phyloP scores from a whole-genome alignment of 2,329 filamentous ascomycete species.

The Pochonia chlamydosporia region DNA sequence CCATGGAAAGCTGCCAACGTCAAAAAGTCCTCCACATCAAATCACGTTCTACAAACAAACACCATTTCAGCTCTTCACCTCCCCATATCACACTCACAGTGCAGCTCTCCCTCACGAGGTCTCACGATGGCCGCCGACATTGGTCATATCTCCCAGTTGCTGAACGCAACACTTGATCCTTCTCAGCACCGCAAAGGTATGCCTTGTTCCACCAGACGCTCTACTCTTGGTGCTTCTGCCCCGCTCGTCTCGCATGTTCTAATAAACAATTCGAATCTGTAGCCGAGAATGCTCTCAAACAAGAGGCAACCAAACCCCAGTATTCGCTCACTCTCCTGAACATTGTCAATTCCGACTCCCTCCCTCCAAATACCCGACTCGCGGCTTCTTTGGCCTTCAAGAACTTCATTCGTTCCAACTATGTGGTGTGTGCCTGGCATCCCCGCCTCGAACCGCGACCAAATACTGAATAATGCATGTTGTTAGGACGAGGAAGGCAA shows the following conservation, averaged over 20 bases:
- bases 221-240: conserved; percentile 14
- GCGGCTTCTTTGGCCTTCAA: conserved; percentile 94
- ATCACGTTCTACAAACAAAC: background rate
- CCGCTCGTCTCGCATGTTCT: conserved; percentile 27
- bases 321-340: conserved; percentile 87
- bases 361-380: conserved; percentile 73
- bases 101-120: conserved; percentile 13
- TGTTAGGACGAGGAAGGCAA: conserved; percentile 82
- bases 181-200: conserved; percentile 83
- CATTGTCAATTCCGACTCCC: conserved; percentile 72
- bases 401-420: conserved; percentile 93
- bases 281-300: conserved; percentile 79
- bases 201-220: conserved; percentile 17
- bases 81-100: conserved; percentile 14
- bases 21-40: conserved; percentile 8
- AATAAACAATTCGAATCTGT: conserved; percentile 27
- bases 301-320: conserved; percentile 74
- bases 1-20: background rate
- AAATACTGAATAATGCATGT: conserved; percentile 12
- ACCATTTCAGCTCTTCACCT: background rate
- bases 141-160: conserved; percentile 67
- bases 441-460: conserved; percentile 6
- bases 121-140: conserved; percentile 52
- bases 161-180: conserved; percentile 87
- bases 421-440: conserved; percentile 57